These are phyloP conservation scores for Babesia bigemina DNA, from an alignment of 169 alveolate genomes.

Conservation along the genomic window DNA sequence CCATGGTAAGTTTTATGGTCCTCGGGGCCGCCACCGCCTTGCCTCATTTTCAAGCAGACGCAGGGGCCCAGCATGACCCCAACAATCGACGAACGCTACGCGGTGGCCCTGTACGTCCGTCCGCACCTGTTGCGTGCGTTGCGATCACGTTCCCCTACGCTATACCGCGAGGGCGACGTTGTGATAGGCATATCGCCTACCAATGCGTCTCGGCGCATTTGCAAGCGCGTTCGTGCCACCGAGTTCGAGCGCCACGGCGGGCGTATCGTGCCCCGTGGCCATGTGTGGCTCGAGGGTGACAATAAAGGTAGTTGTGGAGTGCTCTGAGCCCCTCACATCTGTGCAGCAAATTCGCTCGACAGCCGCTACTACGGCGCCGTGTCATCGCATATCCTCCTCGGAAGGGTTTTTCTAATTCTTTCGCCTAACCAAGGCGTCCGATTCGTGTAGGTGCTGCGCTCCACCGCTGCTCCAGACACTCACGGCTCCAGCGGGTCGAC, in stretches of 20 bases:
- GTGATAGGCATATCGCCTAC: constrained; percentile 59
- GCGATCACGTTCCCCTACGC: constrained; percentile 36
- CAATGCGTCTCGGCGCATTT: constrained; percentile 42
- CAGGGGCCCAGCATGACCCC: constrained; percentile 71
- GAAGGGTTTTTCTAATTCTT: constrained; percentile 40
- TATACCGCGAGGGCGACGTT: constrained; percentile 60
- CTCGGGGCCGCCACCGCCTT: neutral
- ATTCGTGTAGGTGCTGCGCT: constrained; percentile 11
- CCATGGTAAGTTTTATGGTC: constrained; percentile 43
- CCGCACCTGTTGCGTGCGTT: constrained; percentile 29
- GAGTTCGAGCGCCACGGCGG: constrained; percentile 18
- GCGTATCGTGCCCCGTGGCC: constrained; percentile 31
- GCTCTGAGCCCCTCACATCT: neutral
- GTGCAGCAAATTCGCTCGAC: constrained; percentile 61
- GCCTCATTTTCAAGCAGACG: constrained; percentile 22
- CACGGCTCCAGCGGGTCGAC: neutral
- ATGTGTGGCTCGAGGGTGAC: constrained; percentile 69
- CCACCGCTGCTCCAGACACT: neutral
- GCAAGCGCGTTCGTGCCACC: constrained; percentile 52
- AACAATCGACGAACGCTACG: constrained; percentile 22
- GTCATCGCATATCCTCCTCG: constrained; percentile 44
- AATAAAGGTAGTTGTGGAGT: constrained; percentile 31
- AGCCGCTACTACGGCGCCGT: constrained; percentile 68
- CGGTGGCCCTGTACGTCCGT: constrained; percentile 42
- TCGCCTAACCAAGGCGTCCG: constrained; percentile 24